Evolutionary conservation across 2,329 filamentous ascomycete genomes (phyloP).

Genomic region (Cryphonectria carpinicola): DNA sequence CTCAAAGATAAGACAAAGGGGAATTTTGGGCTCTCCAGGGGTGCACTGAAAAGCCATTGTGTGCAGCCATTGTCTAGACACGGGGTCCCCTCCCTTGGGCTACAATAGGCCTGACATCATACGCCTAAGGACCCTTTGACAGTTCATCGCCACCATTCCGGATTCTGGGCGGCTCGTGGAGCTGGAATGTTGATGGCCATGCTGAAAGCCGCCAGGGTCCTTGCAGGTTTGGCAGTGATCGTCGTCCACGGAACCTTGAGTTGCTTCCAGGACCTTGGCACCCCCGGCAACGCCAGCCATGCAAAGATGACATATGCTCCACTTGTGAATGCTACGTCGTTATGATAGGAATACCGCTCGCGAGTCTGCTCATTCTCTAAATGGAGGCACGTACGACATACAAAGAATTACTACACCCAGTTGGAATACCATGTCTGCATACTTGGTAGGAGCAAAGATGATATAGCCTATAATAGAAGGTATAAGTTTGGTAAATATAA

Average conservation of each 20-base stretch:
- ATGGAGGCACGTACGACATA: no score
- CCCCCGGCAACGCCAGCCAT: neutral
- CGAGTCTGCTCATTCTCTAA: no score
- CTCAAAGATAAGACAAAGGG: neutral
- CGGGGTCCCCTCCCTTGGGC: neutral
- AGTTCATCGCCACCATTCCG: neutral
- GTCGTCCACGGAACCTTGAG: neutral
- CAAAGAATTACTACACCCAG: no score
- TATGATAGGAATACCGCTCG: neutral
- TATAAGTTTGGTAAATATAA: neutral
- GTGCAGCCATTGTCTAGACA: neutral
- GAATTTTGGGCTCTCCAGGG: neutral
- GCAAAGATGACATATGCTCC: slow-evolving; percentile 6
- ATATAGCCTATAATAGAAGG: no score
- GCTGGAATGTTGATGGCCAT: neutral
- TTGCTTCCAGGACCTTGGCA: neutral
- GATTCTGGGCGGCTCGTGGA: neutral
- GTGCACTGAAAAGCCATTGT: neutral
- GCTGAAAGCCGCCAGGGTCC: neutral
- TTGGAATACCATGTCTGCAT: no score
- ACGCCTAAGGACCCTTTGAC: neutral
- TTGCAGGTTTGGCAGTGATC: neutral
- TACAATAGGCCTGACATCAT: neutral
- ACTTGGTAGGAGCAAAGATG: no score
- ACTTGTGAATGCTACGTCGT: neutral